Conservation (phyloP, 345 rosid genomes). For the Eucalyptus sp. region DNA sequence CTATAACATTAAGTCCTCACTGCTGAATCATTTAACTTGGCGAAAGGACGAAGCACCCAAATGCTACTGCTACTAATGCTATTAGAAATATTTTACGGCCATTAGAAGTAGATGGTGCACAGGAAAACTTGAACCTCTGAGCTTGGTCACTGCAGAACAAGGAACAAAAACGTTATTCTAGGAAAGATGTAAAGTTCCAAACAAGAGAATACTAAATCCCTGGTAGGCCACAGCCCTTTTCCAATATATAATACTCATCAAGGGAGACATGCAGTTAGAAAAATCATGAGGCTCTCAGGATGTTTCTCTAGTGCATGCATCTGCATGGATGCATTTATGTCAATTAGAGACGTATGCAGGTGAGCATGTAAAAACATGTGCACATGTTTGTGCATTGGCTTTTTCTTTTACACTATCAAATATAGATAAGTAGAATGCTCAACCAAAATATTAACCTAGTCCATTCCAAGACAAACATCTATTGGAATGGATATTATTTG, state of each 20-base stretch:
- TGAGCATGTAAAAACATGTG: neutral
- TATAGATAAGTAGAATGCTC: neutral
- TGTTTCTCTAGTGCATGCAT: neutral
- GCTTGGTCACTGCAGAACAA: constrained; percentile 59
- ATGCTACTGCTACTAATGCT: constrained; percentile 8
- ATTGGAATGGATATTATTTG: neutral
- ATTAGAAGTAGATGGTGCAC: constrained; percentile 7
- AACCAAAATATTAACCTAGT: neutral
- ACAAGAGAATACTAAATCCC: neutral
- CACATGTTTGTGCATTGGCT: neutral
- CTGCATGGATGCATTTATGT: neutral
- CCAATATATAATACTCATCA: neutral
- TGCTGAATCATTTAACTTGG: neutral
- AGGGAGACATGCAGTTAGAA: neutral
- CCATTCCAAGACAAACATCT: neutral
- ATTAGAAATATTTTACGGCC: constrained; percentile 16
- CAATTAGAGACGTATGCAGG: neutral
- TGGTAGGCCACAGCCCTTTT: neutral
- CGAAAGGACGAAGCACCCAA: constrained; percentile 16
- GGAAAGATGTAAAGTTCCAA: neutral
- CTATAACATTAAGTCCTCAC: neutral
- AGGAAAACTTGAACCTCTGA: constrained; percentile 52
- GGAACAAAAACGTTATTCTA: neutral
- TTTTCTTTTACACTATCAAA: neutral
- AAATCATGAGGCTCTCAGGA: neutral